Base-by-base conservation (phyloP, 2,329 filamentous ascomycete species). In the Monosporascus sp. region DNA sequence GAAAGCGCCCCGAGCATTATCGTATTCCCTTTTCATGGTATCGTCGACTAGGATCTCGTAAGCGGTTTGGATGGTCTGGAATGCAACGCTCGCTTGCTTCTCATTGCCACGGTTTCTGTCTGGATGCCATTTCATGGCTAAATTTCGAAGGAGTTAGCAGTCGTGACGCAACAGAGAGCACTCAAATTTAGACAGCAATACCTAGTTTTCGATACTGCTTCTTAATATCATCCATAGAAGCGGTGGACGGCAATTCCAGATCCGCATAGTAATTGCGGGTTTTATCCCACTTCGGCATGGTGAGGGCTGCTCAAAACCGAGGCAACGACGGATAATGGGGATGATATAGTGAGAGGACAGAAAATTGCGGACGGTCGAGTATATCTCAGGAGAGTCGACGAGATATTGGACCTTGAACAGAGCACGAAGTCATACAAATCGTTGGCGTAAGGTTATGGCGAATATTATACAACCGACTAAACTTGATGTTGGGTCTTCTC, bases 61-160 rank as follows among this genome's bases (percentile, higher is more conserved):
- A 22, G 91, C 91, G 5, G 88, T 84, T 70, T 95, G 89, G 48
- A 96, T 95, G 49, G 86, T 82, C 69, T 95, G 89, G 65, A 96
- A 96, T 65, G 89, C 88, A 35, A 87, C 78, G 60, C 89, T 89
- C 66, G 87, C 88, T 65, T 93, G 89, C 53, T 82, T 73, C 71
- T 96, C 91, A 65, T 82, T 84, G 50, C 91, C 91, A 11, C 87
- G 89, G 65, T 96, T 96, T 55, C 91, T 87, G 68, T 96, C 91
- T 7, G 91, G 91, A 65, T 96, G 91, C 65, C 88, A 95, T 69
- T 89, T 88, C 47, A 95, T 77, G 48, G 91, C 91, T 91, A 53
- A 4, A 24, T 11, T 14, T 22, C 31, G 22, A 48, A 40, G 43
- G 5, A 6, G 60, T 74, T 58, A 70, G 65, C 46, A 56, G 44